Percentiles rank a stretch among this genome's conserved stretches.
phyloP scores from a whole-genome alignment of 2,329 filamentous ascomycete species.

The Sarocladium brachiariae region DNA sequence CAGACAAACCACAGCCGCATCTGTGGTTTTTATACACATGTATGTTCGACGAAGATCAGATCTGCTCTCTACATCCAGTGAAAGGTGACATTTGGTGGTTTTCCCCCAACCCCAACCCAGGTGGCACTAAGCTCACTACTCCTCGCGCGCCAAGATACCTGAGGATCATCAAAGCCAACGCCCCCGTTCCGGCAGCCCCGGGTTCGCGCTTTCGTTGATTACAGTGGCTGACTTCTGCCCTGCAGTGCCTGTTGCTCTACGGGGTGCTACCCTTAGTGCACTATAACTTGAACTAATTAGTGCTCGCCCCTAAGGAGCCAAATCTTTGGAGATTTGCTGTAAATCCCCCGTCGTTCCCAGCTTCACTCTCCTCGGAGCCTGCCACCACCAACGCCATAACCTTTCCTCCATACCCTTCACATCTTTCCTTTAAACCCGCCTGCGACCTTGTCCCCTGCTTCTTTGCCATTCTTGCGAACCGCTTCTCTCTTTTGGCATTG shows the following conservation, averaged over 20 bases:
- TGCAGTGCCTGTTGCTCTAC: too few species aligned
- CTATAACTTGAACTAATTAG: too few species aligned
- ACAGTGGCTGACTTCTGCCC: background rate
- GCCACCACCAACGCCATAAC: background rate
- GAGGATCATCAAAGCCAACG: too few species aligned
- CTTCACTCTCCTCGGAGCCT: slow-evolving; percentile 2
- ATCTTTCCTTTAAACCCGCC: background rate
- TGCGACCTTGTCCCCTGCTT: background rate
- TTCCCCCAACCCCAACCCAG: too few species aligned
- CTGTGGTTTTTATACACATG: too few species aligned
- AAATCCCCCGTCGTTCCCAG: background rate
- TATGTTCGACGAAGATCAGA: too few species aligned
- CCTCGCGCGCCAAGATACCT: too few species aligned
- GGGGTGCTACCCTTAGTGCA: too few species aligned
- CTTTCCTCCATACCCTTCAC: background rate
- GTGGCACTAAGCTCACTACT: too few species aligned
- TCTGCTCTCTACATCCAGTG: background rate
- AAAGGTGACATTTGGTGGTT: background rate
- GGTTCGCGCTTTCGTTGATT: background rate
- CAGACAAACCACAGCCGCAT: too few species aligned
- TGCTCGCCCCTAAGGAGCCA: background rate
- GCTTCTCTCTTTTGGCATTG: background rate
- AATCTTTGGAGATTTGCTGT: background rate
- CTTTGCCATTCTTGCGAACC: background rate
- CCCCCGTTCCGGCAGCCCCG: background rate